These are phyloP conservation scores for Mycena pura DNA, from an alignment of 768 basidiomycete genomes.

Conservation along the genomic window DNA sequence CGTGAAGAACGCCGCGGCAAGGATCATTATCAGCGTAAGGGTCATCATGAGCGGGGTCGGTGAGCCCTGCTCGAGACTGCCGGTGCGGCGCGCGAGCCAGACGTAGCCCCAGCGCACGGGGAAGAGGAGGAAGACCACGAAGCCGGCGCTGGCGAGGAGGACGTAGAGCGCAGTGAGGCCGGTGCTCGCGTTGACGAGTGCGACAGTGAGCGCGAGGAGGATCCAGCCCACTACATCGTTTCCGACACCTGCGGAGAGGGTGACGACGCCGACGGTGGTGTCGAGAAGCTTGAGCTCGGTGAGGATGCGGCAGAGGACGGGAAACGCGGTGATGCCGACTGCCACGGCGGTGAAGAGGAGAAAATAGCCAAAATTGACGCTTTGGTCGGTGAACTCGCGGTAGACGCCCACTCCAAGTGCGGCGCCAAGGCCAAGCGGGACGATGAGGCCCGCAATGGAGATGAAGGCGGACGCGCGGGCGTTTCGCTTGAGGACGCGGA, in stretches of 20 bases:
- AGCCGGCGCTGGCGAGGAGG: slow-evolving; percentile 71
- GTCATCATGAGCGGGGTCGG: slow-evolving; percentile 84
- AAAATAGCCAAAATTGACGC: slow-evolving; percentile 79
- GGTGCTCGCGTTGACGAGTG: slow-evolving; percentile 77
- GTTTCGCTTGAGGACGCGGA: slow-evolving; percentile 70
- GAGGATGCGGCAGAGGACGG: slow-evolving; percentile 84
- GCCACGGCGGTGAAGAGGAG: slow-evolving; percentile 87
- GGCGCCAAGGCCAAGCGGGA: slow-evolving; percentile 86
- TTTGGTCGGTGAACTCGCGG: slow-evolving; percentile 61
- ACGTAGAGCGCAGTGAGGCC: slow-evolving; percentile 84
- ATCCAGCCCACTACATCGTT: slow-evolving; percentile 85
- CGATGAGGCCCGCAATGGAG: slow-evolving; percentile 68
- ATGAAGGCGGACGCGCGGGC: slow-evolving; percentile 61
- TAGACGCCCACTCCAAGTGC: slow-evolving; percentile 79
- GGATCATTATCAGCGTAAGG: slow-evolving; percentile 73
- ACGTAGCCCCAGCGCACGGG: slow-evolving; percentile 68
- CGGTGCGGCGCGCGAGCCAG: slow-evolving; percentile 72
- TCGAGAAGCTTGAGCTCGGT: slow-evolving; percentile 83
- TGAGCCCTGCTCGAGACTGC: slow-evolving; percentile 73
- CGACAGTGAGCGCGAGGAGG: slow-evolving; percentile 82
- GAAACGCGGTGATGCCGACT: slow-evolving; percentile 82
- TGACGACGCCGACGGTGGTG: slow-evolving; percentile 84
- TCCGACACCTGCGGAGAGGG: slow-evolving; percentile 83
- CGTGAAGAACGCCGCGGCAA: slow-evolving; percentile 82
- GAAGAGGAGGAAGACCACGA: slow-evolving; percentile 68